These are phyloP conservation scores for Inonotus obliquus DNA, from an alignment of 1,284 basidiomycete genomes.

Conservation along the genomic window DNA sequence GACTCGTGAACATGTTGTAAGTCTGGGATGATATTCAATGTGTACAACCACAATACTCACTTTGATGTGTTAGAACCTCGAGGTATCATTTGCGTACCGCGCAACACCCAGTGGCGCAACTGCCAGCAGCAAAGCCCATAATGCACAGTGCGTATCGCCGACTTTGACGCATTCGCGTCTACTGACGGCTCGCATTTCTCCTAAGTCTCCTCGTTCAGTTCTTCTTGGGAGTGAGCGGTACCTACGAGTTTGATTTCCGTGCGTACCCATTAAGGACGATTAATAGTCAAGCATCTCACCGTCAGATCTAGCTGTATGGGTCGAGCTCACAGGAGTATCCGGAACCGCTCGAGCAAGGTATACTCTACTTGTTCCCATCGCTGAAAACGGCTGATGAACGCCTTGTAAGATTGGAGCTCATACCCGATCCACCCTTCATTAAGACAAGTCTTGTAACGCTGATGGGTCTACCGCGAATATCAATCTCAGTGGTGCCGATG, in stretches of 20 bases:
- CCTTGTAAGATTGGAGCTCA: constrained; percentile 62
- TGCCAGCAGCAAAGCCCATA: constrained; percentile 43
- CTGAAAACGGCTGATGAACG: background rate
- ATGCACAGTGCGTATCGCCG: constrained; percentile 46
- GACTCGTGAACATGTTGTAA: constrained; percentile 20
- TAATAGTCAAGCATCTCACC: constrained; percentile 25
- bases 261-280: constrained; percentile 16
- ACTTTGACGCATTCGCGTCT: background rate
- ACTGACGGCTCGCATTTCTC: background rate
- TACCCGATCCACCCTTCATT: constrained; percentile 63
- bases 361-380: background rate
- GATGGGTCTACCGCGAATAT: constrained; percentile 74
- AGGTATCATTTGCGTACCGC: constrained; percentile 72
- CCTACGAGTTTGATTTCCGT: constrained; percentile 41
- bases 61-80: constrained; percentile 49
- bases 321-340: constrained; percentile 72
- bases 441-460: constrained; percentile 53
- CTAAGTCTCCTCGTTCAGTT: constrained; percentile 63
- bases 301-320: constrained; percentile 55
- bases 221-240: constrained; percentile 51
- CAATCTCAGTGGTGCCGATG: constrained; percentile 73
- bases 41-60: background rate
- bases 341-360: constrained; percentile 54
- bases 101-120: constrained; percentile 47
- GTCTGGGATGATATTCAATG: background rate